Evolutionary conservation across 306 rosid species (phyloP), one percentile per base, ranked within the genome.

Genomic region (Psophocarpus tetragonolobus): DNA sequence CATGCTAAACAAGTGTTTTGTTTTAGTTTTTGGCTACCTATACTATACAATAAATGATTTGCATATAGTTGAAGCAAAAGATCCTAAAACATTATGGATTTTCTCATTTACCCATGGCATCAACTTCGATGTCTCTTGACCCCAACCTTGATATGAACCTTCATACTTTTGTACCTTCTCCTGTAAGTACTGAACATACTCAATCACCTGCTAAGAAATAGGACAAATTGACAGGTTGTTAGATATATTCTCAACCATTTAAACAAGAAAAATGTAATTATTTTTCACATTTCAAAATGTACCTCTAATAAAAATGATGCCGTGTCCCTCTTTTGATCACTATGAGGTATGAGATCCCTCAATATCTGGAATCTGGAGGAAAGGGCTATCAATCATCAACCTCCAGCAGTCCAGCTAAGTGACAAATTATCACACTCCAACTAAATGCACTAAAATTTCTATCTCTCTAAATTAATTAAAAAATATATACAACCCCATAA

Each of bases 281-380:
- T 41, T 75, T 72, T 38, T 44, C 13, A 70, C 30, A 18, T 44
- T 33, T 51, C 20, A 66, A 73, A 64, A 71, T 6, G 50, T 87
- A 96, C 99, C 99, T 96, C 98, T 38, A 96, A 80, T 68, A 96
- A 90, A 84, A 96, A 96, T 2, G 99, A 96, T 7, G 98, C 98
- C 0, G 99, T 96, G 80, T 96, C 99, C 83, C 98, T 87, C 87
- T 96, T 96, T 72, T 96, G 99, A 79, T 96, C 96, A 84, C 99
- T 87, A 23, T 96, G 91, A 65, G 99, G 98, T 82, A 93, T 93
- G 53, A 96, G 96, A 90, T 96, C 98, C 90, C 99, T 92, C 89
- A 96, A 82, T 85, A 88, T 87, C 91, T 96, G 99, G 88, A 92
- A 96, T 74, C 99, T 93, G 93, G 84, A 90, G 73, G 65, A 67